Base-by-base conservation (phyloP, 2,329 filamentous ascomycete genomes). In the Fusarium piperis region DNA sequence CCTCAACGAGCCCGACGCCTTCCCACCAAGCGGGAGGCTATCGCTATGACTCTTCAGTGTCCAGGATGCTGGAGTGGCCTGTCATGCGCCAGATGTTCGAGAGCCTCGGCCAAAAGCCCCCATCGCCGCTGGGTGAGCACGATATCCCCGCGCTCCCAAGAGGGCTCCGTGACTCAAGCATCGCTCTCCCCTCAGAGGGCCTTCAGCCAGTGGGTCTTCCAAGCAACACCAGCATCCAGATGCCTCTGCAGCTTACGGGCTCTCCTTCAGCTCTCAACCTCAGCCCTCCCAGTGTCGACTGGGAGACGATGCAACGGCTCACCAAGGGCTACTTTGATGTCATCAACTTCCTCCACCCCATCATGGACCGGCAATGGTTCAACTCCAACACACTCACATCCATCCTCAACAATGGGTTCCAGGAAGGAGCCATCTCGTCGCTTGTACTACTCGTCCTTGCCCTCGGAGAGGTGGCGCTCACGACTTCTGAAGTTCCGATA, bases 331-430 rank as follows among this genome's bases (percentile, higher is more conserved):
- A 88, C 74, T 91, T 91, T 74, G 85, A 89, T 71, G 86, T 84
- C 2, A 88, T 89, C 78, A 90, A 91, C 74, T 81, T 88, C 13
- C 74, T 90, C 15, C 86, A 87, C 71, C 89, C 89, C 0, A 84
- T 91, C 38, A 81, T 91, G 74, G 88, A 90, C 68, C 82, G 87
- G n/a, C 84, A 88, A 35, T 80, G 79, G 23, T 91, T 91, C 76
- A 79, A 84, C 68, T 81, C 83, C 9, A 81, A 84, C 38, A 85
- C 82, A 3, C 75, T 90, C 10, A 78, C 80, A 1, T 78, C 81
- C 7, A 82, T 90, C 4, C 74, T 85, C 39, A 81, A 80, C 13
- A 81, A 61, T 28, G 76, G 76, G 0, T 87, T 89, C 69, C 82
- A 84, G 68, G 83, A 88, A 46, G 84, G 85, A 58, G 79, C 81